Evolutionary conservation across 129 eudicot genomes (phyloP), one percentile per base, ranked within the genome.

Genomic region (Kitagawia praeruptora): DNA sequence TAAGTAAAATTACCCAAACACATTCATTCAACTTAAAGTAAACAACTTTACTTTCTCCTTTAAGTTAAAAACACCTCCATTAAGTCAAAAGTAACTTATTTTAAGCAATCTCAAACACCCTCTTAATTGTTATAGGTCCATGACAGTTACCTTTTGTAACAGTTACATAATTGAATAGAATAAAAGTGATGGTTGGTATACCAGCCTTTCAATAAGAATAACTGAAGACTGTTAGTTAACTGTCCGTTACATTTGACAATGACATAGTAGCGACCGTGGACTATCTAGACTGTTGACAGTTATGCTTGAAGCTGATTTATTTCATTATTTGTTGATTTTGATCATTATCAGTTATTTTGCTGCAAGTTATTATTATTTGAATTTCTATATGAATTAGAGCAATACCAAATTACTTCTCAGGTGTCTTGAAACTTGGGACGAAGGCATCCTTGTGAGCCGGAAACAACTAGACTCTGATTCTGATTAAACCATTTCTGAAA

Each of bases 361-460:
- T 66, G 38, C 40, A 31, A 66, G 71, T 25, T 28, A 10, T 28
- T 28, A 10, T 28, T 31, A 19, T 58, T 4, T 67, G 34, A 13
- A 28, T 67, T 67, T 31, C 23, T 9, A 11, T 9, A 28, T 58
- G 4, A 61, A 61, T 9, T n/a, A n/a, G 31, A 42, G n/a, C 28
- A 51, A 42, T 8, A 10, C 27, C 2, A 21, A 19, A 73, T 18
- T 3, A 2, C 6, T 70, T 38, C 5, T 70, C 75, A 73, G 76
- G 51, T 73, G 51, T 73, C 6, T 73, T 73, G 76, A 73, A 27
- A 42, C 19, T 21, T 73, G 76, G 76, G 76, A 73, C 0, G 76
- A 73, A 73, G 76, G 76, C 28, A 19, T 42, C 19, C 51, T 73
- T 23, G 34, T 73, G 51, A 73, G 37, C 76, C 5, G 53, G 45